Evolutionary conservation across 805 yeast genomes (phyloP).

Genomic region (Yarrowia osloensis): DNA sequence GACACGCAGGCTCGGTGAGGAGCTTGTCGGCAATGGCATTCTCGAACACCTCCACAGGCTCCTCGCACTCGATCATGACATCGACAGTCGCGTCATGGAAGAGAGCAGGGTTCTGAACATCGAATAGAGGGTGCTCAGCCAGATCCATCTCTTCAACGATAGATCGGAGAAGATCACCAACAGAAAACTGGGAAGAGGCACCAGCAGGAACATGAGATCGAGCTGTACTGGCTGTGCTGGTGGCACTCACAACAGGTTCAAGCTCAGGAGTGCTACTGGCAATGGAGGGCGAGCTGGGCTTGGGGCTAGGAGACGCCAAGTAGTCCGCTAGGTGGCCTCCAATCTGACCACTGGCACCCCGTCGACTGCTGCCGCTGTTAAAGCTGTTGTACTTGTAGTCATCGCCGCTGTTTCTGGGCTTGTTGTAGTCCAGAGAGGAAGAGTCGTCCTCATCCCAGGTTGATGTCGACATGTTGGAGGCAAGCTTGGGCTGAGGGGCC

Average conservation of each 20-base stretch:
- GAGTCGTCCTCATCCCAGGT: constrained; percentile 13
- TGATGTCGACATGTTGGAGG: constrained; percentile 14
- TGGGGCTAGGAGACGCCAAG: constrained; percentile 22
- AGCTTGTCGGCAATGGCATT: neutral
- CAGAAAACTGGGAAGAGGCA: neutral
- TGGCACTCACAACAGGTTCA: neutral
- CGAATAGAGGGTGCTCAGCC: constrained; percentile 1
- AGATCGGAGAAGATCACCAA: constrained; percentile 15
- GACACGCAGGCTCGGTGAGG: neutral
- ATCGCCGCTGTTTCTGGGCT: neutral
- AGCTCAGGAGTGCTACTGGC: constrained; percentile 10
- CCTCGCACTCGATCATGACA: neutral
- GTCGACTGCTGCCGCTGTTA: constrained; percentile 7
- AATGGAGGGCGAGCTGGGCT: constrained; percentile 8
- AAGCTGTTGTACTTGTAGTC: constrained; percentile 3
- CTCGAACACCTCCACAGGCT: neutral
- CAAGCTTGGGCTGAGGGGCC: constrained; percentile 18
- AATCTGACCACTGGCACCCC: constrained; percentile 7
- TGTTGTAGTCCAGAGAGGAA: neutral
- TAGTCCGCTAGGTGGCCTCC: constrained; percentile 22
- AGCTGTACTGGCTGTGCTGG: neutral
- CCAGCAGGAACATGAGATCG: neutral
- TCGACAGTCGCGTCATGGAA: neutral
- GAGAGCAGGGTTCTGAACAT: neutral
- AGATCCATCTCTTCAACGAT: constrained; percentile 6